phyloP scores from a whole-genome alignment of 2,329 filamentous ascomycete species.

The Balansia obtecta region DNA sequence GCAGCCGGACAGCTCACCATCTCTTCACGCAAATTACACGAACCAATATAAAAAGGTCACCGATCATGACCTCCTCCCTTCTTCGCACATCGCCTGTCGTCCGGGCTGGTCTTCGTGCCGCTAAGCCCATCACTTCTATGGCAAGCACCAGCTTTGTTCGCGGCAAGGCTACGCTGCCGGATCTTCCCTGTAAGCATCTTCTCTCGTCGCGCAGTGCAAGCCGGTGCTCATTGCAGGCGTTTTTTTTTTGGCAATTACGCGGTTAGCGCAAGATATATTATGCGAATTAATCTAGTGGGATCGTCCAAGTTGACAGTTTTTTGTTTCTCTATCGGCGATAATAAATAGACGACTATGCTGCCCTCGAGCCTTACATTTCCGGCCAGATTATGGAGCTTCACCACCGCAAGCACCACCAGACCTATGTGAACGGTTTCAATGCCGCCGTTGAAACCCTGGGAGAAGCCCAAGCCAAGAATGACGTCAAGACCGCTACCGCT shows the following conservation, averaged over 20 bases:
- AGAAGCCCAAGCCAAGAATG: conserved; percentile 51
- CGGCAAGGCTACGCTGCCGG: conserved; percentile 85
- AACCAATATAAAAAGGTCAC: background rate
- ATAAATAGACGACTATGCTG: conserved; percentile 77
- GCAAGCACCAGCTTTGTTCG: conserved; percentile 67
- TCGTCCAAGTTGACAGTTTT: too few species aligned
- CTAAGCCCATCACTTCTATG: conserved; percentile 50
- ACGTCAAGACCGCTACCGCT: conserved; percentile 34
- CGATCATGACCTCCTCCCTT: conserved; percentile 61
- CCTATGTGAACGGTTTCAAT: conserved; percentile 86
- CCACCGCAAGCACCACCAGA: conserved; percentile 89
- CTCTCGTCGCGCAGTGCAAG: background rate
- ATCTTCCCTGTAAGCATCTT: conserved; percentile 48
- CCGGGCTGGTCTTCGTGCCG: conserved; percentile 59
- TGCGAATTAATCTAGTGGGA: background rate
- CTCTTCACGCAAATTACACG: background rate
- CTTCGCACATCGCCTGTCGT: conserved; percentile 56
- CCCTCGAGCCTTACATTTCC: conserved; percentile 74
- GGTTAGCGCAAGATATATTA: background rate
- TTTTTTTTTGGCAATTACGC: background rate
- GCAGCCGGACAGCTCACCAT: background rate
- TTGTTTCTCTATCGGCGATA: background rate
- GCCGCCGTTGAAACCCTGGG: conserved; percentile 60
- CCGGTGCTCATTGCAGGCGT: background rate
- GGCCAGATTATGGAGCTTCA: conserved; percentile 95